phyloP scores from a whole-genome alignment of 768 basidiomycete genomes.

The Boletellus ananas region DNA sequence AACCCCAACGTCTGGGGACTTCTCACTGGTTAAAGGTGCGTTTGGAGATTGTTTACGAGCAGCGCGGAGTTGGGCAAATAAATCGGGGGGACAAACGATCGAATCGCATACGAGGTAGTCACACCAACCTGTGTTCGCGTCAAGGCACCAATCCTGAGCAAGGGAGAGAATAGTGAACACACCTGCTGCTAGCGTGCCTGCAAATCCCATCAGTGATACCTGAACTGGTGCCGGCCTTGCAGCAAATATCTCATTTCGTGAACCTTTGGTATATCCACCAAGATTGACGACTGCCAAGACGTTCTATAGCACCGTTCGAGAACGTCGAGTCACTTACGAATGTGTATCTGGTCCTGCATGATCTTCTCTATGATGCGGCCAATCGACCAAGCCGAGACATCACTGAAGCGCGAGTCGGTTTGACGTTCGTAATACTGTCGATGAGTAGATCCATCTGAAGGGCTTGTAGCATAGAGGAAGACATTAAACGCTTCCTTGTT shows the following conservation, averaged over 20 bases:
- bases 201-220: conserved; percentile 49
- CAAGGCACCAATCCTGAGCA: background rate
- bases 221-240: conserved; percentile 47
- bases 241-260: conserved; percentile 50
- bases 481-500: conserved; percentile 38
- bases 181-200: conserved; percentile 44
- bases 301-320: background rate
- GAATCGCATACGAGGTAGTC: conserved; percentile 46
- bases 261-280: conserved; percentile 51
- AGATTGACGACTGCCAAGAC: conserved; percentile 38
- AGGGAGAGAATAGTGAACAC: conserved; percentile 3
- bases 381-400: conserved; percentile 39
- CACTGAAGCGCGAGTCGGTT: conserved; percentile 36
- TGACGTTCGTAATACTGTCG: conserved; percentile 41
- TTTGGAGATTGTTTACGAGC: conserved; percentile 11
- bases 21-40: background rate
- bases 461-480: conserved; percentile 46
- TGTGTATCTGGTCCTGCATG: conserved; percentile 41
- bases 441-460: conserved; percentile 44
- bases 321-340: conserved; percentile 31
- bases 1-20: conserved; percentile 23
- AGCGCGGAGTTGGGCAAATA: conserved; percentile 33
- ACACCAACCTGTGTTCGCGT: conserved; percentile 38
- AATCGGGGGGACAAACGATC: conserved; percentile 40
- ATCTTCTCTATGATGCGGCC: conserved; percentile 38